A percentile compares a stretch with the other conserved stretches of the same genome.
These are phyloP conservation scores for Phialophora macrospora DNA, from an alignment of 2,329 filamentous ascomycete species.

Conservation along the genomic window DNA sequence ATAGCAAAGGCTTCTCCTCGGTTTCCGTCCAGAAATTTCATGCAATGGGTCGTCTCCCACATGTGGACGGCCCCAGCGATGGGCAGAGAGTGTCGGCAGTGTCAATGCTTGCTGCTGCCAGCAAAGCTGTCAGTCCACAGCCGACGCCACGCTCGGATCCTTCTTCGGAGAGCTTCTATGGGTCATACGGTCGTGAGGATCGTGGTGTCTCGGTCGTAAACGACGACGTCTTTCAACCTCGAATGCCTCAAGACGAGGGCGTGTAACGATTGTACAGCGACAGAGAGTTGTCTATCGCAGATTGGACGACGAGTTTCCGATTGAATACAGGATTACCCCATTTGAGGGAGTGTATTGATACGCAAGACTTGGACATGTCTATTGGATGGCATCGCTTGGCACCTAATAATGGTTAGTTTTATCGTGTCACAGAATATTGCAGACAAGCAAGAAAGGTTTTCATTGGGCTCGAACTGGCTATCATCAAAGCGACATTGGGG, in stretches of 20 bases:
- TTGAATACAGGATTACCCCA: constrained; percentile 8
- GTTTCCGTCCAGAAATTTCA: constrained; percentile 38
- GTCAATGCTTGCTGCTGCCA: constrained; percentile 34
- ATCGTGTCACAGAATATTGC: constrained; percentile 33
- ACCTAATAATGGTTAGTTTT: constrained; percentile 25
- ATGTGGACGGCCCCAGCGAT: constrained; percentile 36
- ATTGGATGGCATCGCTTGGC: constrained; percentile 28
- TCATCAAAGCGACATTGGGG: constrained; percentile 20
- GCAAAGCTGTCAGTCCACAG: constrained; percentile 33
- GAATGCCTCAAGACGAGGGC: constrained; percentile 12
- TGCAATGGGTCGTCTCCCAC: constrained; percentile 37
- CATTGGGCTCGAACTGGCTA: constrained; percentile 20
- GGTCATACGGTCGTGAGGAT: constrained; percentile 28
- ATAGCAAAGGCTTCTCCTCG: constrained; percentile 37
- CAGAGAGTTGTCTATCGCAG: neutral
- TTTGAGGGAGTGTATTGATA: constrained; percentile 25
- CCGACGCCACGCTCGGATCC: constrained; percentile 25
- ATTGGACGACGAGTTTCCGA: neutral
- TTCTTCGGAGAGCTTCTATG: constrained; percentile 30
- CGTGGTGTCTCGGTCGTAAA: constrained; percentile 14
- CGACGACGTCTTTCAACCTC: constrained; percentile 19
- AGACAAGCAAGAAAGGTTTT: constrained; percentile 13
- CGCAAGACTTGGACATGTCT: constrained; percentile 25
- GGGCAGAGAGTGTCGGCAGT: constrained; percentile 30
- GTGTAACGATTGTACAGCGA: constrained; percentile 18